Percentiles rank a stretch among this genome's conserved stretches.
These are phyloP conservation scores for Sporothrix globosa DNA, from an alignment of 2,329 filamentous ascomycete species.

Conservation along the genomic window DNA sequence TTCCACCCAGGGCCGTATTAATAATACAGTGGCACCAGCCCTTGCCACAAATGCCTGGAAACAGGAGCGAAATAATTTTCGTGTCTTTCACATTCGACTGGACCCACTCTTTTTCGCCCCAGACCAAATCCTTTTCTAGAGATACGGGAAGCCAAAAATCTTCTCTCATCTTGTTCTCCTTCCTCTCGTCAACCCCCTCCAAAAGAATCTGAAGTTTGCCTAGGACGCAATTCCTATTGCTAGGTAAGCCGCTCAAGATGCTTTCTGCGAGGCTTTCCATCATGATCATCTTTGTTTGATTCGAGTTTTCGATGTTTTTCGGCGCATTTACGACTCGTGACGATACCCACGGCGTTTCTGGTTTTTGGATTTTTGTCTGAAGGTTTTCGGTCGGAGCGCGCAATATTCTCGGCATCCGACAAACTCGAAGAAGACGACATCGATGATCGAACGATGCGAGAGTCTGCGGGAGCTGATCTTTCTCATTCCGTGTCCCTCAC, in stretches of 20 bases:
- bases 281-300: conserved; percentile 27
- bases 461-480: not conserved
- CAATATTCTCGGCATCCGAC: conserved; percentile 12
- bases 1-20: conserved; percentile 2
- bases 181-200: conserved; percentile 31
- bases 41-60: conserved; percentile 13
- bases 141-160: conserved; percentile 13
- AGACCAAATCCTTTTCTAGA: conserved; percentile 14
- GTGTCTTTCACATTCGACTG: not conserved
- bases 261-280: conserved; percentile 29
- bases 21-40: conserved; percentile 16
- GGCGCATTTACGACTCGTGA: conserved; percentile 36
- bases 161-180: conserved; percentile 19
- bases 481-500: not conserved
- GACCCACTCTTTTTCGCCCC: conserved; percentile 10
- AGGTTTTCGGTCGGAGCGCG: not conserved
- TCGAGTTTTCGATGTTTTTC: conserved; percentile 37
- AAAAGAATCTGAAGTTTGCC: conserved; percentile 38
- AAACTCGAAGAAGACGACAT: conserved; percentile 30
- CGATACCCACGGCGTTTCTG: not conserved
- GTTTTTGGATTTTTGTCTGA: not conserved
- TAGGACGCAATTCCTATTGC: conserved; percentile 41
- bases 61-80: conserved; percentile 24
- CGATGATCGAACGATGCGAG: conserved; percentile 21
- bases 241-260: conserved; percentile 39